Conservation (phyloP, 2,329 filamentous ascomycete species). For the Scolecobasidium constrictum region DNA sequence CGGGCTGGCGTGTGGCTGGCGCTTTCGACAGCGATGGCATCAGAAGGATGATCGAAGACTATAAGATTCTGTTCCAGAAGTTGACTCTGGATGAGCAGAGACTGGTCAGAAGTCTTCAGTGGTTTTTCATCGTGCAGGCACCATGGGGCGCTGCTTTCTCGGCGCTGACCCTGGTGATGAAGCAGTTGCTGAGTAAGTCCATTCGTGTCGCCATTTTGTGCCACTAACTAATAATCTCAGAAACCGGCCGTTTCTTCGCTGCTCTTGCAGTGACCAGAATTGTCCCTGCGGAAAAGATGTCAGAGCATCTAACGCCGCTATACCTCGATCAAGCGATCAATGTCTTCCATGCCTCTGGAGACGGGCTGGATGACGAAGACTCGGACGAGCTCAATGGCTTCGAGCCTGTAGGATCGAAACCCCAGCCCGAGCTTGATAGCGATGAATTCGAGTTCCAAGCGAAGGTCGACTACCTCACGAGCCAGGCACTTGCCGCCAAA, state of each 20-base stretch:
- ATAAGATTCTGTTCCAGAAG: background rate
- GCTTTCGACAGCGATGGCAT: conserved; percentile 34
- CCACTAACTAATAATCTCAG: conserved; percentile 18
- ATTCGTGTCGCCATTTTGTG: background rate
- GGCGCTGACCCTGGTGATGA: conserved; percentile 63
- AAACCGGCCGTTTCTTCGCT: conserved; percentile 40
- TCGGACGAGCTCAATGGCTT: background rate
- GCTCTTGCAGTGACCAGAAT: conserved; percentile 42
- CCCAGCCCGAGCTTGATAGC: conserved; percentile 13
- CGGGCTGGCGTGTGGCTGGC: conserved; percentile 58
- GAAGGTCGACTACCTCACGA: conserved; percentile 12
- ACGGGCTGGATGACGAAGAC: conserved; percentile 5
- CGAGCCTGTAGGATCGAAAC: conserved; percentile 17
- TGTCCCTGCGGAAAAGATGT: conserved; percentile 34
- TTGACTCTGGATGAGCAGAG: conserved; percentile 52
- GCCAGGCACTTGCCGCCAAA: conserved; percentile 23
- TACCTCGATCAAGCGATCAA: conserved; percentile 17
- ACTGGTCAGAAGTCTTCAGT: conserved; percentile 72
- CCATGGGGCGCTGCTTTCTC: conserved; percentile 62
- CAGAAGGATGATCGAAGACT: conserved; percentile 16
- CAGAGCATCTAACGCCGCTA: conserved; percentile 30
- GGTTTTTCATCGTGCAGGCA: conserved; percentile 66
- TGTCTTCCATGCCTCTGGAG: conserved; percentile 6
- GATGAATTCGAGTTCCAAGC: background rate
- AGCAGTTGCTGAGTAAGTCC: conserved; percentile 69